Conservation (phyloP, 352 stramenopile species). For the Thraustochytrium sp. region DNA sequence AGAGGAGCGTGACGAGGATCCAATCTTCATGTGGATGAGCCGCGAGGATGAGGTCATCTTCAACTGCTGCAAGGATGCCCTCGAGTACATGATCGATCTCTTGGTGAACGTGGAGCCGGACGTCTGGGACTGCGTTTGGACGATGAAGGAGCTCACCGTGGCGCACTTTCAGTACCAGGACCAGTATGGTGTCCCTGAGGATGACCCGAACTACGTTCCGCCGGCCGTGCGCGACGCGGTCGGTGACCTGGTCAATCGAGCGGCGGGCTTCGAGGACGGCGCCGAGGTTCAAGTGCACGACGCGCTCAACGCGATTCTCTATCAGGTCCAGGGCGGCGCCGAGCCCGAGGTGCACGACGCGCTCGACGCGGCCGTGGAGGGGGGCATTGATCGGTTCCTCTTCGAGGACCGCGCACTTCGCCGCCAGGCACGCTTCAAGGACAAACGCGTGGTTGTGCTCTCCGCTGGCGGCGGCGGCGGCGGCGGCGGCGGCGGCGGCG, state of each 20-base stretch:
- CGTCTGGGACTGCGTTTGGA: slow-evolving; percentile 32
- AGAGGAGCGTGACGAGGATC: slow-evolving; percentile 4
- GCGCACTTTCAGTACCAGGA: slow-evolving; percentile 8
- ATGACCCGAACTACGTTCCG: slow-evolving; percentile 11
- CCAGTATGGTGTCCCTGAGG: not conserved
- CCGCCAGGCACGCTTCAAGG: not conserved
- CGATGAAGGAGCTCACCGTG: slow-evolving; percentile 26
- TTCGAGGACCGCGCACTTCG: not conserved
- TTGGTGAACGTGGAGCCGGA: not conserved
- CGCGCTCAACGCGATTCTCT: not conserved
- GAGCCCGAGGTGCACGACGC: slow-evolving; percentile 6
- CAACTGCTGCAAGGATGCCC: not conserved
- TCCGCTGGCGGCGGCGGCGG: too few species aligned
- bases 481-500: not conserved
- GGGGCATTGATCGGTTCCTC: not conserved
- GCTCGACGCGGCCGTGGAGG: not conserved
- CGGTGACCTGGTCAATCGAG: slow-evolving; percentile 23
- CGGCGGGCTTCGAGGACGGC: not conserved
- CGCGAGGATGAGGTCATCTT: slow-evolving; percentile 41
- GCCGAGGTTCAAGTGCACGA: slow-evolving; percentile 30
- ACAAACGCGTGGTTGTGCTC: not conserved
- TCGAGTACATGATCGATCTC: slow-evolving; percentile 30
- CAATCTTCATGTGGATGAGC: slow-evolving; percentile 13
- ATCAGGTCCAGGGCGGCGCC: not conserved
- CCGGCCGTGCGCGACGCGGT: slow-evolving; percentile 4